Base-by-base conservation (phyloP, 2,329 filamentous ascomycete genomes). In the Macrophomina pseudophaseolina region DNA sequence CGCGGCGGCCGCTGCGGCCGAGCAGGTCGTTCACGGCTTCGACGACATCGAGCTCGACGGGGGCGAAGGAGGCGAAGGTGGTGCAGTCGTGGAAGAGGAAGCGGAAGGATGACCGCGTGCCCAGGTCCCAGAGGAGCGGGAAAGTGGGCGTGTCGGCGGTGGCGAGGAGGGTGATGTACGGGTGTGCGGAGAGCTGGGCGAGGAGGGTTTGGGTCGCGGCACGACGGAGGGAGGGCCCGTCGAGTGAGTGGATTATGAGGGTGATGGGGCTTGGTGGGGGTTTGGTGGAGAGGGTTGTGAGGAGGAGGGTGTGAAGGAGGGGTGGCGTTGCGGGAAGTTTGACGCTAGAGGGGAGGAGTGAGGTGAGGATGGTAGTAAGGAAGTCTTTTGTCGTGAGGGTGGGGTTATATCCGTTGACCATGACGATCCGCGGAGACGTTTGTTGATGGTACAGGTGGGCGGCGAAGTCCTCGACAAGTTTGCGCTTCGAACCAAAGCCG, bases 31-130 rank as follows among this genome's bases (percentile, higher is more conserved):
- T 92, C 14, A 98, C 93, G 69, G 93, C 91, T 76, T 98, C 93
- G 3, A 98, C 93, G 1, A 92, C 88, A 73, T 97, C 92, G 7
- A 93, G 81, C 76, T 97, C 93, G 49, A 23, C 28, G 3, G 53
- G 60, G 11, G 86, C 84, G 72, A 91, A 92, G 0, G 92, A 85
- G 0, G 87, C 84, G 74, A 97, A 97, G 0, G 95, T 98, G 0
- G 95, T 98, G 73, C 91, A 91, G 80, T 99, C 94, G 80, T 99
- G 95, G 79, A 96, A 97, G 33, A 93, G 82, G 71, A 97, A 94
- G 76, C 91, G 91, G 79, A 94, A 92, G 33, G 91, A 87, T 16
- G 92, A 90, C 54, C 91, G 90, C n/a, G 94, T 84, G 65, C 89
- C 90, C 64, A 92, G 90, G 79, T 97, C 93, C 94, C 94, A 99